These are phyloP conservation scores for Trichoderma sp. DNA, from an alignment of 2,329 filamentous ascomycete genomes.

Conservation along the genomic window DNA sequence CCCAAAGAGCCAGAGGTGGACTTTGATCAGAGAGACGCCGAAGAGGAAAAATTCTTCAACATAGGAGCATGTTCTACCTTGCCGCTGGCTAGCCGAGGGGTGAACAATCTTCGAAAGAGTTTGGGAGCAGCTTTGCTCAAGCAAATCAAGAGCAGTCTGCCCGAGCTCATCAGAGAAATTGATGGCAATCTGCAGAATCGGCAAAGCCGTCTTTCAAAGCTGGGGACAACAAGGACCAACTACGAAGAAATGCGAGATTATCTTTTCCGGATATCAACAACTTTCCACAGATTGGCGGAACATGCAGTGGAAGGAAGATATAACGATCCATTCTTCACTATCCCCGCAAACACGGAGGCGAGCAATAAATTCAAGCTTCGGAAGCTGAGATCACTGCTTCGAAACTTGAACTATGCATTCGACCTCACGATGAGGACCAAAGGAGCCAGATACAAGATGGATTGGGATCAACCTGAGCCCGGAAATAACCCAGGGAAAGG, in stretches of 20 bases:
- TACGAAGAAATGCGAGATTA: conserved; percentile 31
- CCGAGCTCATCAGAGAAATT: not conserved
- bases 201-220: conserved; percentile 18
- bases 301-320: conserved; percentile 32
- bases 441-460: conserved; percentile 26
- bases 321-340: conserved; percentile 38
- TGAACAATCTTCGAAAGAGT: not conserved
- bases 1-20: not conserved
- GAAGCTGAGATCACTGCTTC: conserved; percentile 32
- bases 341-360: not conserved
- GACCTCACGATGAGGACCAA: conserved; percentile 27
- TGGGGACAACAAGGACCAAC: conserved; percentile 16
- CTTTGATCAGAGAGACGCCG: not conserved
- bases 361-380: conserved; percentile 14
- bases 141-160: not conserved
- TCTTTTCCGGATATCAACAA: conserved; percentile 35
- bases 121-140: not conserved
- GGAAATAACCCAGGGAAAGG: not conserved
- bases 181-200: not conserved
- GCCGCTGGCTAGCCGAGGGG: not conserved
- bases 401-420: conserved; percentile 32
- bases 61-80: not conserved
- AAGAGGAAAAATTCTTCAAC: conserved; percentile 19
- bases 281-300: conserved; percentile 34
- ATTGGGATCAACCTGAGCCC: not conserved